Percentiles rank a stretch among this genome's conserved stretches.
These are phyloP conservation scores for Metarhizium robertsii DNA, from an alignment of 2,329 filamentous ascomycete species.

Conservation along the genomic window DNA sequence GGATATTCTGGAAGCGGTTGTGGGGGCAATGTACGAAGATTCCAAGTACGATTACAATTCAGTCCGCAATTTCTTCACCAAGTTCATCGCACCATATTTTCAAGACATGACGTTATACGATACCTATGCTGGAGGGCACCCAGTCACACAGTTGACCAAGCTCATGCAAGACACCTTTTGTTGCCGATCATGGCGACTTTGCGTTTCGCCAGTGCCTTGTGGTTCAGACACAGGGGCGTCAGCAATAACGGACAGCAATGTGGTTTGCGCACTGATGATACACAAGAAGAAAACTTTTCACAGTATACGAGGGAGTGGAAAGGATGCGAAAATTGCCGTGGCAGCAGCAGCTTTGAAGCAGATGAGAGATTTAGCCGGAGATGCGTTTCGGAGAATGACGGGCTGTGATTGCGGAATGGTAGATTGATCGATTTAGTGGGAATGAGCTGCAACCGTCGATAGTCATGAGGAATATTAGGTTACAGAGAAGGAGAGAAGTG, in stretches of 20 bases:
- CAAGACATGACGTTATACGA: conserved; percentile 82
- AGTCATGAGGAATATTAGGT: too few relatives aligned
- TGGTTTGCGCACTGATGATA: conserved; percentile 66
- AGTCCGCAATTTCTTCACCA: conserved; percentile 70
- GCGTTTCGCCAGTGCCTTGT: conserved; percentile 34
- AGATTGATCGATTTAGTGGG: background rate
- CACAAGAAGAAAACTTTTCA: conserved; percentile 61
- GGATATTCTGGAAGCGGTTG: conserved; percentile 80
- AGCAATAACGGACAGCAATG: conserved; percentile 34
- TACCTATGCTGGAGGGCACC: conserved; percentile 76
- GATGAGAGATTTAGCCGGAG: conserved; percentile 33
- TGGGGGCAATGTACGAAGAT: conserved; percentile 89
- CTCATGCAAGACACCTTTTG: conserved; percentile 54
- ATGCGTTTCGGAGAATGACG: conserved; percentile 51
- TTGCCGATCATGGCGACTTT: conserved; percentile 51
- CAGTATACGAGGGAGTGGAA: conserved; percentile 50
- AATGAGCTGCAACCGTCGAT: too few relatives aligned
- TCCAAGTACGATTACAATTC: conserved; percentile 65
- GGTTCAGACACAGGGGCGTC: conserved; percentile 30
- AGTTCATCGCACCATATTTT: conserved; percentile 69
- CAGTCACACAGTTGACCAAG: conserved; percentile 62
- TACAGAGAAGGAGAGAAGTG: too few relatives aligned
- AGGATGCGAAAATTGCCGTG: conserved; percentile 64
- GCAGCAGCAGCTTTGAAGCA: conserved; percentile 47
- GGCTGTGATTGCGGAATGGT: conserved; percentile 37